A percentile compares a stretch with the other conserved stretches of the same genome.
Conservation (phyloP, 768 basidiomycete species). For the Dendrothele bispora region DNA sequence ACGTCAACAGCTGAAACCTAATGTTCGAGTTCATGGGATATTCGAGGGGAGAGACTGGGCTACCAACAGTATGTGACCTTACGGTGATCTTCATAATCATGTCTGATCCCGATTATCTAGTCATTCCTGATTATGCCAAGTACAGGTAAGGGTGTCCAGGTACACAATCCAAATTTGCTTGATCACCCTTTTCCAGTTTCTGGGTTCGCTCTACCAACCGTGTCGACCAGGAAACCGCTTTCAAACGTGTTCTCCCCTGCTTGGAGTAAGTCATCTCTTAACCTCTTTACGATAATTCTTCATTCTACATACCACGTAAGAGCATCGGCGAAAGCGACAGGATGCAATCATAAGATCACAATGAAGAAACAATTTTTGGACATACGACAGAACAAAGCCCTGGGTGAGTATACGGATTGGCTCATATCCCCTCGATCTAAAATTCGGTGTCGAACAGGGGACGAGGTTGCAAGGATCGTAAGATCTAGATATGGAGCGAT, state of each 20-base stretch:
- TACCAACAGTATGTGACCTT: constrained; percentile 55
- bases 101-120: constrained; percentile 32
- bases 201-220: constrained; percentile 72
- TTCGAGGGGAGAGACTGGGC: constrained; percentile 77
- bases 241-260: constrained; percentile 65
- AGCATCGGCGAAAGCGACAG: constrained; percentile 68
- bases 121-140: constrained; percentile 81
- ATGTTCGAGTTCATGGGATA: constrained; percentile 78
- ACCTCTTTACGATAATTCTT: background rate
- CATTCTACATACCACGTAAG: constrained; percentile 35
- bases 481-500: constrained; percentile 60
- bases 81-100: background rate
- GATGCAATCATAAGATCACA: constrained; percentile 50
- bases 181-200: constrained; percentile 42
- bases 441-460: constrained; percentile 49
- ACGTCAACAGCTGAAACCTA: constrained; percentile 79
- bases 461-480: constrained; percentile 62
- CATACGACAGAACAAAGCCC: constrained; percentile 64
- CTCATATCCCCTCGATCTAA: background rate
- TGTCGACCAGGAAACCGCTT: constrained; percentile 56
- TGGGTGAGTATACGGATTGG: constrained; percentile 39
- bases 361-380: constrained; percentile 43
- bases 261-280: constrained; percentile 55
- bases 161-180: background rate
- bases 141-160: constrained; percentile 48